phyloP scores from a whole-genome alignment of 2,329 filamentous ascomycete genomes.

The Colletotrichum karsti region DNA sequence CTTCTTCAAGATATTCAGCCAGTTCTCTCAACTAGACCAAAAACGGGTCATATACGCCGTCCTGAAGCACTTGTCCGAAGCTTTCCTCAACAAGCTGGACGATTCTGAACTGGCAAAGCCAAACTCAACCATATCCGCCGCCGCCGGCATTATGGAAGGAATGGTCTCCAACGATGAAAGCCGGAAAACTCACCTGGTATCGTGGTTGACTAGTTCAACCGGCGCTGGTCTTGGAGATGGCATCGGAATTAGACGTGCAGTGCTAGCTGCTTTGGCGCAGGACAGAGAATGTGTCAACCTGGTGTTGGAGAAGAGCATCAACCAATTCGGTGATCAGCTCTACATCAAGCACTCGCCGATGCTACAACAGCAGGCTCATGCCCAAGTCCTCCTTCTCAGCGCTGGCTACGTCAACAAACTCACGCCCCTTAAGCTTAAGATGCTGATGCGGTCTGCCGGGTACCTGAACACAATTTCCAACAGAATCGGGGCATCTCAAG shows the following conservation, averaged over 20 bases:
- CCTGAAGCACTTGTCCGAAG: constrained; percentile 55
- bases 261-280: constrained; percentile 64
- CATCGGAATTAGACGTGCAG: constrained; percentile 72
- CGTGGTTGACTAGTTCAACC: constrained; percentile 72
- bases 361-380: constrained; percentile 90
- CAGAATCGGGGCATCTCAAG: constrained; percentile 79
- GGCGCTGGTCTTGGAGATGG: constrained; percentile 72
- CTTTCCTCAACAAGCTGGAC: constrained; percentile 48
- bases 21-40: constrained; percentile 52
- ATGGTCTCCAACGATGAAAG: constrained; percentile 57
- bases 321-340: constrained; percentile 83
- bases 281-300: constrained; percentile 59
- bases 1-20: constrained; percentile 43
- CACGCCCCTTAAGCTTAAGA: constrained; percentile 71
- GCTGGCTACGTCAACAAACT: constrained; percentile 79
- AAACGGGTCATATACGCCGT: constrained; percentile 49
- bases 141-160: constrained; percentile 62
- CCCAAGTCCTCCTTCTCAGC: constrained; percentile 80
- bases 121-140: constrained; percentile 58
- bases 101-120: constrained; percentile 32
- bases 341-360: constrained; percentile 87
- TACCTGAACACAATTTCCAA: constrained; percentile 88
- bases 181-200: constrained; percentile 63
- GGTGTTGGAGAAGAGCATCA: constrained; percentile 74
- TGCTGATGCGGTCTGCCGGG: constrained; percentile 74